Evolutionary conservation across 352 stramenopile species (phyloP).

Genomic region (Pythium brassicae): DNA sequence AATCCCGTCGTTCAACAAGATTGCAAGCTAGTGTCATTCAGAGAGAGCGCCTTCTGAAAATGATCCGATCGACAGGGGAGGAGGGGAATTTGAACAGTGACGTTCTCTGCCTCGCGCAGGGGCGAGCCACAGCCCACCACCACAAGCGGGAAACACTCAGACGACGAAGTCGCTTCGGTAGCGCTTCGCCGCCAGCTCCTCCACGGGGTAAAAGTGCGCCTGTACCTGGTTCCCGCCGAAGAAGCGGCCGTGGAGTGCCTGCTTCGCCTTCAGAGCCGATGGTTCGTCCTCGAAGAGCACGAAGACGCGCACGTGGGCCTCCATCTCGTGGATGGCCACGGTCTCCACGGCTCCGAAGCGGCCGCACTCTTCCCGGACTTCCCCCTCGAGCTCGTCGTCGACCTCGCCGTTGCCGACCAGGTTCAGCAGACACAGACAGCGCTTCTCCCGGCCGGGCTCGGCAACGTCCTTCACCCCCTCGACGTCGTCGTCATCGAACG

Average conservation of each 20-base stretch:
- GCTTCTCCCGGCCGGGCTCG: slow-evolving; percentile 25
- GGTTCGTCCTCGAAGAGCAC: slow-evolving; percentile 55
- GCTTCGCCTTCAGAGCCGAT: slow-evolving; percentile 43
- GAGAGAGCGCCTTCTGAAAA: neutral
- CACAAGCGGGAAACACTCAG: slow-evolving; percentile 19
- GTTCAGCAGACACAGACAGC: slow-evolving; percentile 71
- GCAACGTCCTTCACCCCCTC: slow-evolving; percentile 48
- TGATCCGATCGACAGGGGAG: no score
- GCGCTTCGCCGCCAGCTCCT: slow-evolving; percentile 34
- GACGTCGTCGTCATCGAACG: slow-evolving; percentile 53
- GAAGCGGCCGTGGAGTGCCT: slow-evolving; percentile 65
- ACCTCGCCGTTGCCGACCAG: slow-evolving; percentile 68
- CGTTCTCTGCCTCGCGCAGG: no score
- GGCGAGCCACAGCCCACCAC: neutral
- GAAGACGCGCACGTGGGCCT: slow-evolving; percentile 74
- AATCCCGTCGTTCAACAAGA: neutral
- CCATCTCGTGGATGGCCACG: slow-evolving; percentile 59
- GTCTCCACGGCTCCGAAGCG: slow-evolving; percentile 52
- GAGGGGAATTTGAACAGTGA: no score
- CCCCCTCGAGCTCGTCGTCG: slow-evolving; percentile 60
- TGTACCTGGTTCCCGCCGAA: slow-evolving; percentile 76
- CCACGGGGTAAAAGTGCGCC: slow-evolving; percentile 52
- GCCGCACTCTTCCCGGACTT: slow-evolving; percentile 64
- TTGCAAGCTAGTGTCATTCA: neutral
- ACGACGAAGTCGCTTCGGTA: slow-evolving; percentile 50